Conservation (phyloP, 768 basidiomycete species). For the Leccinellum luteum region DNA sequence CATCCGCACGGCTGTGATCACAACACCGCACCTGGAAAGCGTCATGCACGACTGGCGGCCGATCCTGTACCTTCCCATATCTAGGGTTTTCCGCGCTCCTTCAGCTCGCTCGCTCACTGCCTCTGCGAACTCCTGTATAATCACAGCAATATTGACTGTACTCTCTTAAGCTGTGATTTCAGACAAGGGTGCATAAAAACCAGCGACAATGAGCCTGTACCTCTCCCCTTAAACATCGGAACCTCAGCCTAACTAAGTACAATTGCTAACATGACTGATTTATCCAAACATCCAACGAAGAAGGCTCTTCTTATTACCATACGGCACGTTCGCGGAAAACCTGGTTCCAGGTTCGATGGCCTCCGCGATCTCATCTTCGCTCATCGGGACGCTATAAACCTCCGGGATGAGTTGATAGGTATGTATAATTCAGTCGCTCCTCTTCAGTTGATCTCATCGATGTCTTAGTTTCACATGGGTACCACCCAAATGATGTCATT, state of each 20-base stretch:
- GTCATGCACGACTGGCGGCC: not conserved
- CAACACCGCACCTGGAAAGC: not conserved
- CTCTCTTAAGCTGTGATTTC: not conserved
- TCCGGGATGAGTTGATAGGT: not conserved
- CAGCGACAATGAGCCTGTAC: not conserved
- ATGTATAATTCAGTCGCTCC: not conserved
- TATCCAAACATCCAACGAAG: not conserved
- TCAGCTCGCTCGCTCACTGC: not conserved
- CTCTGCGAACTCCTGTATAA: not conserved
- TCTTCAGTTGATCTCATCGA: not conserved
- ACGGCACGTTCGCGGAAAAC: not conserved
- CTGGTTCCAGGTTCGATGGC: not conserved
- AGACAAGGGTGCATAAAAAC: not conserved
- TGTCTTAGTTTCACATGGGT: not conserved
- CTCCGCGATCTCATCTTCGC: not conserved
- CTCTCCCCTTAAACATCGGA: not conserved
- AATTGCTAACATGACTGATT: not conserved
- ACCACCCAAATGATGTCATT: not conserved
- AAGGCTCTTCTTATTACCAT: not conserved
- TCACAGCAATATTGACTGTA: not conserved
- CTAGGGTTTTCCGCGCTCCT: not conserved
- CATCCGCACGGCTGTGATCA: not conserved
- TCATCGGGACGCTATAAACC: not conserved
- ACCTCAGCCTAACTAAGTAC: not conserved
- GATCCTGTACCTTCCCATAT: not conserved